Percentiles rank a stretch among this genome's conserved stretches.
Evolutionary conservation across 2,329 filamentous ascomycete genomes (phyloP).

Genomic region (Epicoccum sorghinum): DNA sequence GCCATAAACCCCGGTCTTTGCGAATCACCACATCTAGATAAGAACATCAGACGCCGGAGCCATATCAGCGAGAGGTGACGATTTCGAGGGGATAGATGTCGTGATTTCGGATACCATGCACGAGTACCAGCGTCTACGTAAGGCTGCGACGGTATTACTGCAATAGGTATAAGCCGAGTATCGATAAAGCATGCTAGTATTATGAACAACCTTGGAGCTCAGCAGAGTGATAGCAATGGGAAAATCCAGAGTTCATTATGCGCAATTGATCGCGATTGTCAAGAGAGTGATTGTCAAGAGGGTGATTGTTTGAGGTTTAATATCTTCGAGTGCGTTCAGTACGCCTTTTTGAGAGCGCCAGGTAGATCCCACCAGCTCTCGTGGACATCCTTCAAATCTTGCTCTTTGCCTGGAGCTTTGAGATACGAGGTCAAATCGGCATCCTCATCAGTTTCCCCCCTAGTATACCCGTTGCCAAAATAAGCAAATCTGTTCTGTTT

Average conservation of each 20-base stretch:
- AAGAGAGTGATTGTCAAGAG: neutral
- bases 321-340: neutral
- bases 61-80: neutral
- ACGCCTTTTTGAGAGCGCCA: constrained; percentile 27
- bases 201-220: neutral
- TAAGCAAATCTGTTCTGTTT: constrained; percentile 63
- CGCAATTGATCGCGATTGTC: neutral
- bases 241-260: too few species aligned
- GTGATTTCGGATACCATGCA: constrained; percentile 5
- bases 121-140: neutral
- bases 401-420: constrained; percentile 56
- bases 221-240: neutral
- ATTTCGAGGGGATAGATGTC: constrained; percentile 13
- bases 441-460: constrained; percentile 61
- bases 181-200: neutral
- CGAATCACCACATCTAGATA: constrained; percentile 13
- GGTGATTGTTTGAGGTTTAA: neutral
- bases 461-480: constrained; percentile 72
- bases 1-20: constrained; percentile 30
- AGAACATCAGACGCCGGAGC: neutral
- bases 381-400: constrained; percentile 67
- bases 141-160: neutral
- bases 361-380: constrained; percentile 66
- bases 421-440: constrained; percentile 70
- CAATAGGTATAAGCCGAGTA: neutral